Conservation (phyloP, 2,329 filamentous ascomycete species). For the Metarhizium guizhouense region DNA sequence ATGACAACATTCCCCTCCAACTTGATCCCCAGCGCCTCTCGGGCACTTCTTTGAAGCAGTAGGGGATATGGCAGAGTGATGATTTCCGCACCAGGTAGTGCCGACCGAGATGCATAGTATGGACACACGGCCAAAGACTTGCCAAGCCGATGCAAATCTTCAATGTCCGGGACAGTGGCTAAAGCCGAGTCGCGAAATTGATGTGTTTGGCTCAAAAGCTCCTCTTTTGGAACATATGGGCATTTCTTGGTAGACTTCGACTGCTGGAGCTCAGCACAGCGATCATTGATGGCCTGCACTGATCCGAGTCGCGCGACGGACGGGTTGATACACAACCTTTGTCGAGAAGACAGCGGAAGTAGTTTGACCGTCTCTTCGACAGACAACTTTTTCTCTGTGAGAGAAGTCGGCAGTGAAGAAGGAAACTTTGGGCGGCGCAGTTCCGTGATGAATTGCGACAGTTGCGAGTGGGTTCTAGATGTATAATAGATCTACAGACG, state of each 20-base stretch:
- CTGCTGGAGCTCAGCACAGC: slow-evolving; percentile 84
- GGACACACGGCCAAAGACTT: slow-evolving; percentile 76
- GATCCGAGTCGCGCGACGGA: slow-evolving; percentile 63
- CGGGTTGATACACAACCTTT: slow-evolving; percentile 83
- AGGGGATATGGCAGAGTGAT: slow-evolving; percentile 89
- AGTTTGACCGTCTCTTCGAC: slow-evolving; percentile 55
- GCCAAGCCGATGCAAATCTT: slow-evolving; percentile 75
- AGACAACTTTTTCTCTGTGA: slow-evolving; percentile 18
- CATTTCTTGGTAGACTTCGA: slow-evolving; percentile 53
- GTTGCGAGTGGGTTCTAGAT: slow-evolving; percentile 84
- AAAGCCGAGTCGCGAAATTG: slow-evolving; percentile 80
- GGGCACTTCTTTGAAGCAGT: slow-evolving; percentile 74
- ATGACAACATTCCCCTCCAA: slow-evolving; percentile 86
- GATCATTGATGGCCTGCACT: slow-evolving; percentile 81
- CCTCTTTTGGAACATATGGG: slow-evolving; percentile 67
- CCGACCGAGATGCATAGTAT: slow-evolving; percentile 87
- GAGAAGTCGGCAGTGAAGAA: slow-evolving; percentile 49
- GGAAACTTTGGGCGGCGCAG: slow-evolving; percentile 71
- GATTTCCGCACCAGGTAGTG: slow-evolving; percentile 78
- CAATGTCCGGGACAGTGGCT: slow-evolving; percentile 83
- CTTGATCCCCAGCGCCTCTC: slow-evolving; percentile 80
- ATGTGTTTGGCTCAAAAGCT: slow-evolving; percentile 61
- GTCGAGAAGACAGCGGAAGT: slow-evolving; percentile 74
- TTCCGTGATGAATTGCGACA: slow-evolving; percentile 81
- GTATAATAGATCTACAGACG: slow-evolving; percentile 68